Evolutionary conservation across 2,329 filamentous ascomycete genomes (phyloP), one percentile per base, ranked within the genome.

Genomic region (Fusarium neocosmosporiellum): DNA sequence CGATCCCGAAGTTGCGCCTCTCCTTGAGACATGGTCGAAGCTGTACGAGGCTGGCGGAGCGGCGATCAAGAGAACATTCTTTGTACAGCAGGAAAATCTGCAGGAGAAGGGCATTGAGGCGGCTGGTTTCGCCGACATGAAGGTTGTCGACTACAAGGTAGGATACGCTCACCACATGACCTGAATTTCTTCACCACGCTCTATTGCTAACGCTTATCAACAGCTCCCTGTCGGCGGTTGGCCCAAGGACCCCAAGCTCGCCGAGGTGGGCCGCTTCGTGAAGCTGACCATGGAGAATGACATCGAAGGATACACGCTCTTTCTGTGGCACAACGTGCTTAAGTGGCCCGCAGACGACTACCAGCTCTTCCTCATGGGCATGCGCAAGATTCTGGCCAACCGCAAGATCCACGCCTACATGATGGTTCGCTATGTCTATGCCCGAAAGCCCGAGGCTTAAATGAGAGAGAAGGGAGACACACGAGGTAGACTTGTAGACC

Each of bases 221-320:
- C 10, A 75, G 74, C 34, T 76, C 31, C 74, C 74, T 7, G 70
- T 76, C 2, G 74, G 74, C 8, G 72, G 72, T 8, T 76, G 74
- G 74, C 50, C 74, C 55, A 75, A 69, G n/a, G 70, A 76, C 7
- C 43, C 59, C 20, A 76, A 70, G 29, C 70, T 76, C 22, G 68
- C 64, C 11, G 70, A 75, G 50, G 62, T 73, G 2, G 74, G 74
- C 29, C 67, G 67, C 24, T 75, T 67, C 16, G 67, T 76, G 39
- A 72, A 65, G 6, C 14, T 74, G n/a, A 77, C 74, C 5, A 18
- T 76, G 48, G 74, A 76, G 43, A 76, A 76, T 16, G 74, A 76
- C 43, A 55, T 77, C 7, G 74, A 76, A 66, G 74, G 74, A 9
- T 76, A 76, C 18, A 75, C 74, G 6, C 29, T 65, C 5, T 65